Evolutionary conservation across 371 early-diverging fungal species (phyloP).

Genomic region (Lichtheimia corymbifera): DNA sequence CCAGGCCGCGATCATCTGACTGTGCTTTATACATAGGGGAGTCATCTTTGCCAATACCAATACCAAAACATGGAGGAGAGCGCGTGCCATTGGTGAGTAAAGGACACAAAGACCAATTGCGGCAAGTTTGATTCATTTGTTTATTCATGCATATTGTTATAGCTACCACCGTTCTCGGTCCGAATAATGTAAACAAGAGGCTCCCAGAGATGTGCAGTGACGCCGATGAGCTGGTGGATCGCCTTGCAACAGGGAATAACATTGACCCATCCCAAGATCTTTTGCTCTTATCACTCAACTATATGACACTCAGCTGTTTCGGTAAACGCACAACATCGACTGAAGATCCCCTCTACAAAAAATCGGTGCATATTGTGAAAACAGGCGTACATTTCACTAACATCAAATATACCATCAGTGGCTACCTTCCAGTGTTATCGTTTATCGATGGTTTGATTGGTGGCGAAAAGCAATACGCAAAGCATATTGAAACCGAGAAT

Average conservation of each 20-base stretch:
- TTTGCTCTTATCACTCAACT: neutral
- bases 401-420: neutral
- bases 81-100: too few relatives aligned
- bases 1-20: too few relatives aligned
- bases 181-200: too few relatives aligned
- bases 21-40: too few relatives aligned
- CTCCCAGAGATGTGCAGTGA: neutral
- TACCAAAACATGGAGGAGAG: too few relatives aligned
- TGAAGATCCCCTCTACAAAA: neutral
- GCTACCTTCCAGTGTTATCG: slow-evolving; percentile 5
- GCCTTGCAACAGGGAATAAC: neutral
- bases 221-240: neutral
- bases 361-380: neutral
- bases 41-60: too few relatives aligned
- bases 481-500: neutral
- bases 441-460: neutral
- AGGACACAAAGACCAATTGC: too few relatives aligned
- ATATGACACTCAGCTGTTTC: neutral
- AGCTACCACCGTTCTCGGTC: too few relatives aligned
- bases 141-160: too few relatives aligned
- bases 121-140: too few relatives aligned
- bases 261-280: slow-evolving; percentile 1
- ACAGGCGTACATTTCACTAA: neutral
- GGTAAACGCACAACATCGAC: slow-evolving; percentile 5
- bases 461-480: neutral